Conservation (phyloP, 306 rosid species). For the Myrica gale region DNA sequence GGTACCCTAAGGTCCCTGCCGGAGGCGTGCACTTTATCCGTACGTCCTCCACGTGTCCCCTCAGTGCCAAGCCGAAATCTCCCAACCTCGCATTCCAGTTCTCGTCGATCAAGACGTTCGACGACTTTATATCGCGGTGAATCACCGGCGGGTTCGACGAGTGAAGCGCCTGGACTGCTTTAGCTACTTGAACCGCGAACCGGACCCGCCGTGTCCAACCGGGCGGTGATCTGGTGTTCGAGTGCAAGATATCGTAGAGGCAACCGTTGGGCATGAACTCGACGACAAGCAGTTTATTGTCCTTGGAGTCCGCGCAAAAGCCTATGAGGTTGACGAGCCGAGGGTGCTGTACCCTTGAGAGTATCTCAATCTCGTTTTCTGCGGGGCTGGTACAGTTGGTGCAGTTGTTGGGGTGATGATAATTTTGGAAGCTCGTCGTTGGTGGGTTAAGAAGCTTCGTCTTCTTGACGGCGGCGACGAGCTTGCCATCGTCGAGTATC, state of each 20-base stretch:
- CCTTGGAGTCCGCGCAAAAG: conserved; percentile 45
- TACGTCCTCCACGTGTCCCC: conserved; percentile 91
- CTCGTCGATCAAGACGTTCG: conserved; percentile 69
- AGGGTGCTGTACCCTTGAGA: conserved; percentile 53
- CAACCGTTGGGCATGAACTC: conserved; percentile 90
- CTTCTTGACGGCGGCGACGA: conserved; percentile 71
- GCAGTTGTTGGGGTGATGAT: conserved; percentile 20
- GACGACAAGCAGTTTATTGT: conserved; percentile 55
- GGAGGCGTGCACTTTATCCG: conserved; percentile 80
- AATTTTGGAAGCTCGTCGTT: conserved; percentile 16
- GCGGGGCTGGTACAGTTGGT: conserved; percentile 50
- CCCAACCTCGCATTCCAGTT: conserved; percentile 67
- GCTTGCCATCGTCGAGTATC: conserved; percentile 54
- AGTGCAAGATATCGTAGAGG: conserved; percentile 67
- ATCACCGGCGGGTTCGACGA: conserved; percentile 79
- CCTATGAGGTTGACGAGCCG: conserved; percentile 82
- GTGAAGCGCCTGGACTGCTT: conserved; percentile 60
- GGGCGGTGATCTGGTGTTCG: conserved; percentile 43
- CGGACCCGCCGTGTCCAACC: conserved; percentile 63
- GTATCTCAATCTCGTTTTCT: conserved; percentile 92
- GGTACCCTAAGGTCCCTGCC: conserved; percentile 91
- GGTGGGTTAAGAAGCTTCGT: conserved; percentile 36
- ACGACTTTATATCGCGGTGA: conserved; percentile 80
- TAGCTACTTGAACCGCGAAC: conserved; percentile 63
- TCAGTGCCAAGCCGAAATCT: conserved; percentile 72